Evolutionary conservation across 2,329 filamentous ascomycete species (phyloP).

Genomic region (Epichloe festucae): DNA sequence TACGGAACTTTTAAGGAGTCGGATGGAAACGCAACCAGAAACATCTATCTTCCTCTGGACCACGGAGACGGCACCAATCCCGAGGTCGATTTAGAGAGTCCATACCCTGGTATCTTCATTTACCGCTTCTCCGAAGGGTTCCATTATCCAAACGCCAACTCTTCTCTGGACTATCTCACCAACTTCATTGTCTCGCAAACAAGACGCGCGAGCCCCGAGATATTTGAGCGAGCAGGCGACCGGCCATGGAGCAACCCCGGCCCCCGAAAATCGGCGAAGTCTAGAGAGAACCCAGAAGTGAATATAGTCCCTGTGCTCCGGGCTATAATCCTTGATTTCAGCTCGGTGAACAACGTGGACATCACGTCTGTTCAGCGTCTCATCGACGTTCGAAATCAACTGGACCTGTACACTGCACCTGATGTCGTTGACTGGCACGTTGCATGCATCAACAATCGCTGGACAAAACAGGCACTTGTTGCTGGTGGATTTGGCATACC

Average conservation of each 20-base stretch:
- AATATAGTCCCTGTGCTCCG: constrained; percentile 55
- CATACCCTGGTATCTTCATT: constrained; percentile 88
- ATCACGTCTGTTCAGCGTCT: constrained; percentile 84
- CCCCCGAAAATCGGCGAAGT: constrained; percentile 36
- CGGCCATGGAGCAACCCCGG: constrained; percentile 93
- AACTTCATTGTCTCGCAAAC: constrained; percentile 57
- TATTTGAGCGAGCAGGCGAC: constrained; percentile 56
- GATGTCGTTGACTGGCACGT: constrained; percentile 89
- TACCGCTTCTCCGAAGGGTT: constrained; percentile 92
- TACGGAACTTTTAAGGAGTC: constrained; percentile 43
- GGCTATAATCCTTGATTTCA: constrained; percentile 90
- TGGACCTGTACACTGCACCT: constrained; percentile 72
- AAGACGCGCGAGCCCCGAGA: constrained; percentile 58
- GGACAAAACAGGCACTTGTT: constrained; percentile 83
- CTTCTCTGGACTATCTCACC: constrained; percentile 70
- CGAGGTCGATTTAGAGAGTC: constrained; percentile 60
- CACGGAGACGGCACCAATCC: constrained; percentile 89
- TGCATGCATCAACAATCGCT: constrained; percentile 76
- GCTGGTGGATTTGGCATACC: constrained; percentile 84
- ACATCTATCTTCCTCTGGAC: constrained; percentile 76
- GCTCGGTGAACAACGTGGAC: constrained; percentile 85
- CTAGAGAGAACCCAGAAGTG: constrained; percentile 14
- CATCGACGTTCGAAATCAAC: constrained; percentile 88
- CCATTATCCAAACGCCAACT: constrained; percentile 89
- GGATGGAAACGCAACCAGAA: constrained; percentile 44